Percentiles rank a stretch among this genome's conserved stretches.
These are phyloP conservation scores for Monilinia fructigena DNA, from an alignment of 2,329 filamentous ascomycete genomes.

Conservation along the genomic window DNA sequence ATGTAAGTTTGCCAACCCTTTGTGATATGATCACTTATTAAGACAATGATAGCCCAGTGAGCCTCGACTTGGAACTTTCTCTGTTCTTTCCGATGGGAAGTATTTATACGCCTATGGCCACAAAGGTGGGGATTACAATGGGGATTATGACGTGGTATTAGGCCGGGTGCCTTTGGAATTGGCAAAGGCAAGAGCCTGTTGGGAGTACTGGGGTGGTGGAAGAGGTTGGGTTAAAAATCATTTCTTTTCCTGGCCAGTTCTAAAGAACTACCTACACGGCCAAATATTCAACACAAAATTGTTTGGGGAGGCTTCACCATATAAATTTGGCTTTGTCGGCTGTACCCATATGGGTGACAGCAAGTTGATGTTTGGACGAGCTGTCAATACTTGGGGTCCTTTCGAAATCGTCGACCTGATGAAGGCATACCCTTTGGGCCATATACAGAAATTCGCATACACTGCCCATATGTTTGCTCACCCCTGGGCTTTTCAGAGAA, in stretches of 20 bases:
- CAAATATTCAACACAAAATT: conserved; percentile 30
- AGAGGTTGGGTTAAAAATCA: conserved; percentile 23
- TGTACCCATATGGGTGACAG: conserved; percentile 26
- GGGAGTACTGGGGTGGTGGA: conserved; percentile 25
- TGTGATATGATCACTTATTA: not conserved
- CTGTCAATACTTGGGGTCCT: conserved; percentile 28
- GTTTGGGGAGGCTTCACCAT: conserved; percentile 27
- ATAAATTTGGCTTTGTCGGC: conserved; percentile 28
- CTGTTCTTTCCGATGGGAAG: conserved; percentile 14
- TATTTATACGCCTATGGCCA: conserved; percentile 31
- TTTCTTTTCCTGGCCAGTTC: conserved; percentile 17
- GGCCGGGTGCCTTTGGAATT: conserved; percentile 23
- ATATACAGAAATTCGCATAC: conserved; percentile 18
- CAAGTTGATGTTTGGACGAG: conserved; percentile 29
- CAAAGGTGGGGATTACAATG: conserved; percentile 22
- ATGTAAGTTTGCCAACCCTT: not conserved
- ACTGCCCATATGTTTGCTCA: conserved; percentile 32
- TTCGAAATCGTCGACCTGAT: conserved; percentile 25
- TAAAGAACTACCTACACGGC: conserved; percentile 29
- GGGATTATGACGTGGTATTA: conserved; percentile 27
- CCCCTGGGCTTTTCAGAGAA: conserved; percentile 30
- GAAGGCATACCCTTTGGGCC: conserved; percentile 20
- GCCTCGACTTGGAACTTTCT: conserved; percentile 29
- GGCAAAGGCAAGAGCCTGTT: conserved; percentile 15
- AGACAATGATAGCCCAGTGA: conserved; percentile 19